Evolutionary conservation across 352 stramenopile species (phyloP).

Genomic region (Globisporangium orthogonon): DNA sequence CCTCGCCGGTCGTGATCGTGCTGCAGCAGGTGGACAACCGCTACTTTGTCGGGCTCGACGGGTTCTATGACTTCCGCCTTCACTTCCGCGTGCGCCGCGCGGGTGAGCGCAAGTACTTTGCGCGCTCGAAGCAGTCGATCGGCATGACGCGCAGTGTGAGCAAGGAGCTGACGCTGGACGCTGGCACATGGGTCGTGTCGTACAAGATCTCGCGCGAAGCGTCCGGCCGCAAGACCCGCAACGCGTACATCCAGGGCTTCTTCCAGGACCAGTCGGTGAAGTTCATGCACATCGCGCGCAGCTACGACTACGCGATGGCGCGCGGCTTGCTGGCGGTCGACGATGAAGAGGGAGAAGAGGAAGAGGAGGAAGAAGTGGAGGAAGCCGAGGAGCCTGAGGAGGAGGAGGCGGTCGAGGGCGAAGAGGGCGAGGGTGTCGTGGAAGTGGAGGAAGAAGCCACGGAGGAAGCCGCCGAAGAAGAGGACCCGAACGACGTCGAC

Average conservation of each 20-base stretch:
- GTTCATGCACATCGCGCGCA: slow-evolving; percentile 23
- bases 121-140: slow-evolving; percentile 17
- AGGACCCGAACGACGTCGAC: slow-evolving; percentile 12
- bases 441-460: background rate
- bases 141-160: slow-evolving; percentile 24
- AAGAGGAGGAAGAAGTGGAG: slow-evolving; percentile 6
- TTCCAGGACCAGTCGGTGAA: slow-evolving; percentile 22
- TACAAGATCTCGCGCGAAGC: slow-evolving; percentile 17
- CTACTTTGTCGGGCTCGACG: slow-evolving; percentile 32
- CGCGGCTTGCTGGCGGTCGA: slow-evolving; percentile 11
- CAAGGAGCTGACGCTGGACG: slow-evolving; percentile 23
- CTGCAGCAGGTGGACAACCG: slow-evolving; percentile 28
- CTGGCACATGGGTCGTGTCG: slow-evolving; percentile 22
- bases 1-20: slow-evolving; percentile 21
- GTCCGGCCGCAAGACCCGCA: slow-evolving; percentile 9
- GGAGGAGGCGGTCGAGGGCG: background rate
- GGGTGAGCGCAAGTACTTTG: slow-evolving; percentile 21
- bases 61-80: slow-evolving; percentile 27
- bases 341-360: slow-evolving; percentile 10
- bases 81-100: slow-evolving; percentile 25
- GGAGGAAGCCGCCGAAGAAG: background rate
- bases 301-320: slow-evolving; percentile 24
- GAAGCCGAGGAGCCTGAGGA: background rate
- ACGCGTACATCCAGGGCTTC: slow-evolving; percentile 16
- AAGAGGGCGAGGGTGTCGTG: background rate